Evolutionary conservation across 352 stramenopile genomes (phyloP).

Genomic region (Blastocystis sp.): DNA sequence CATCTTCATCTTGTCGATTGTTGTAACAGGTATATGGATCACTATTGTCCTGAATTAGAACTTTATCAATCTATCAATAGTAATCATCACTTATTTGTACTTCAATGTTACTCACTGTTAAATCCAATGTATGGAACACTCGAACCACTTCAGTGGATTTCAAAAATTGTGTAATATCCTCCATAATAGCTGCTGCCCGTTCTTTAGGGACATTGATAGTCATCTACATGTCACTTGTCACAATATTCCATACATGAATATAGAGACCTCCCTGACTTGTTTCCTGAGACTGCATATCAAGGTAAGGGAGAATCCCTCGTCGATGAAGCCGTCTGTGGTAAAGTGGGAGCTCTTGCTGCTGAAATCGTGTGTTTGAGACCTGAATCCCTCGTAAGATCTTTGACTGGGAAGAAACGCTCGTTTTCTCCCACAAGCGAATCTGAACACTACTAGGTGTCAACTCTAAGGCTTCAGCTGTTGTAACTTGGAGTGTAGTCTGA

Average conservation of each 20-base stretch:
- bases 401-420: neutral
- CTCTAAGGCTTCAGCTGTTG: neutral
- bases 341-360: neutral
- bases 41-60: neutral
- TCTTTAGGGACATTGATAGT: conserved; percentile 13
- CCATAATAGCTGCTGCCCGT: neutral
- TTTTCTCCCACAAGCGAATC: conserved; percentile 36
- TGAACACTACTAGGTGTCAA: neutral
- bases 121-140: conserved; percentile 2
- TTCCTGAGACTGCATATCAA: neutral
- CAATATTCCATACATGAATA: neutral
- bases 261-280: neutral
- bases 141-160: neutral
- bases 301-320: neutral
- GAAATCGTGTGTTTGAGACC: neutral
- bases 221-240: neutral
- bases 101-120: neutral
- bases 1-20: neutral
- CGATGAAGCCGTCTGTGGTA: neutral
- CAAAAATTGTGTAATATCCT: neutral
- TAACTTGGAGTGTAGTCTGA: neutral
- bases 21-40: conserved; percentile 38
- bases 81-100: neutral
- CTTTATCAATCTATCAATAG: neutral
- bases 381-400: conserved; percentile 31